Conservation (phyloP, 176 grass and related monocot genomes). For the Puccinellia tenuiflora region DNA sequence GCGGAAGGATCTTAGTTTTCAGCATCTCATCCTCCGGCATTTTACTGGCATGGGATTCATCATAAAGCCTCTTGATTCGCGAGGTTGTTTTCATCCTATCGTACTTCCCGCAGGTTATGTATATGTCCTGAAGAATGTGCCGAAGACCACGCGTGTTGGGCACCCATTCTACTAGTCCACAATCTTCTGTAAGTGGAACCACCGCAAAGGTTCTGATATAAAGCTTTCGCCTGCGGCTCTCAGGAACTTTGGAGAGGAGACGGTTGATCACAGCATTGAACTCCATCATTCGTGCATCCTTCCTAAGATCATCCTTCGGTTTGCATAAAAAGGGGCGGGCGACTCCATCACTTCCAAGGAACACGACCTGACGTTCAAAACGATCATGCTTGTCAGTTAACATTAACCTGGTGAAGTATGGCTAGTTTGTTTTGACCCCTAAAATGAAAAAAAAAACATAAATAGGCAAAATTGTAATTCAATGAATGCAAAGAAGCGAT, state of each 20-base stretch:
- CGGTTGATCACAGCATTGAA: constrained; percentile 95
- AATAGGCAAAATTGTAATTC: neutral
- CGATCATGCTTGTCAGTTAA: neutral
- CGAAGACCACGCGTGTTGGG: constrained; percentile 80
- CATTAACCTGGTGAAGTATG: neutral
- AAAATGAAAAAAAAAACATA: neutral
- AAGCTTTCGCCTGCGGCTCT: constrained; percentile 88
- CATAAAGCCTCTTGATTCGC: constrained; percentile 83
- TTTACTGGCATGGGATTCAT: constrained; percentile 49
- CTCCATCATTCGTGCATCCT: constrained; percentile 99
- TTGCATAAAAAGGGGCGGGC: constrained; percentile 76
- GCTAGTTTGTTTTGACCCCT: neutral
- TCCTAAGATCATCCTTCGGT: constrained; percentile 87
- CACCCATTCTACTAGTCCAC: constrained; percentile 94
- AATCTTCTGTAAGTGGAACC: constrained; percentile 93
- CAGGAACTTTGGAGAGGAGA: constrained; percentile 87
- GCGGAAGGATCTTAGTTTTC: constrained; percentile 69
- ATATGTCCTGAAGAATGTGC: constrained; percentile 97
- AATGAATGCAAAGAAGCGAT: neutral
- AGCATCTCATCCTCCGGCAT: constrained; percentile 81
- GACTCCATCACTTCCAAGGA: constrained; percentile 72
- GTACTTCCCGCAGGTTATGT: constrained; percentile 73
- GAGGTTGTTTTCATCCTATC: constrained; percentile 71
- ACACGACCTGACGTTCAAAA: constrained; percentile 66
- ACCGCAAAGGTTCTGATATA: constrained; percentile 97